Evolutionary conservation across 208 protist species (phyloP), one percentile per base, ranked within the genome.

Genomic region (Trypanosoma caninum): DNA sequence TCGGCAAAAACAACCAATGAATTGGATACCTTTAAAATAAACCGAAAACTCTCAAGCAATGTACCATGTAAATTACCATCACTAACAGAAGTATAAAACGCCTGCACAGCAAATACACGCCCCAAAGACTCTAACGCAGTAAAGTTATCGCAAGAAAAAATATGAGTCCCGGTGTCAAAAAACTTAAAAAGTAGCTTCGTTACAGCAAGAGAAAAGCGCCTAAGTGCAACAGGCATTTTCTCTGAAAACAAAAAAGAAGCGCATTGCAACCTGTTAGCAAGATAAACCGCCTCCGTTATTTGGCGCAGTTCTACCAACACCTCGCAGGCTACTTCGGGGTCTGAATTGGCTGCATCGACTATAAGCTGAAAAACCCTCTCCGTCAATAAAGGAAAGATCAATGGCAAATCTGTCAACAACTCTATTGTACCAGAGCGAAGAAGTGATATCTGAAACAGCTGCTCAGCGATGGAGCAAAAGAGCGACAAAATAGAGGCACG

Each of bases 391-490:
- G 60, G 60, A 16, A 41, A 33, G 5, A 25, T 33, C 31, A 66
- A 51, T 23, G 40, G 22, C 23, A 52, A 16, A 18, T 66, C 31
- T 37, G 46, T 63, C 53, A 62, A 56, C 41, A 42, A 52, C 18
- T 41, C 25, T 40, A 60, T 54, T 34, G 80, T 59, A 18, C 54
- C 30, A 16, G 35, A 69, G 27, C 69, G 63, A 52, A 72, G 64
- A 28, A 77, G 30, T 9, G 63, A 51, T 2, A 77, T 16, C 51
- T 89, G 82, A 23, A 88, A 72, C 4, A 84, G 22, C 57, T 86
- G 68, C 25, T 69, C 52, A 34, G 66, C 37, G 2, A 90, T 35
- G 22, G 83, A 71, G 30, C 71, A 62, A 54, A 84, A 80, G 0
- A 90, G 74, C 10, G 77, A 73, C 10, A 81, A 13, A 27, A 73